These are phyloP conservation scores for Bromus sterilis DNA, from an alignment of 176 grass and related monocot species.

Conservation along the genomic window DNA sequence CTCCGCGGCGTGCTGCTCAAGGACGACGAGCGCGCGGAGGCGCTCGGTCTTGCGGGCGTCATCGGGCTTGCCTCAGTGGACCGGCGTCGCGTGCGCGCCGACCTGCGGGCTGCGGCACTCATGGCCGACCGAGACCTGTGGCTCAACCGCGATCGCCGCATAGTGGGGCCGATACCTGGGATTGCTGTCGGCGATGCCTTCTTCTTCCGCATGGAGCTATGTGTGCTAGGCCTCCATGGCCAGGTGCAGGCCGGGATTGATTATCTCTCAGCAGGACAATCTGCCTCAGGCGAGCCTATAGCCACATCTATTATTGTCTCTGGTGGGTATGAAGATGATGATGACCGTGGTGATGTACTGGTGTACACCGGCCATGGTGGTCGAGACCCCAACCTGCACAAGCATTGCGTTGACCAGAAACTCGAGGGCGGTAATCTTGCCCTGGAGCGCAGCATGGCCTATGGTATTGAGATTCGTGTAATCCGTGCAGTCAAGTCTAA, in stretches of 20 bases:
- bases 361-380: conserved; percentile 94
- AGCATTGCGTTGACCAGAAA: conserved; percentile 66
- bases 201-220: conserved; percentile 87
- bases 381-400: conserved; percentile 52
- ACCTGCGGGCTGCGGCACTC: conserved; percentile 57
- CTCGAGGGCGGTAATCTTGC: conserved; percentile 80
- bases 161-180: conserved; percentile 67
- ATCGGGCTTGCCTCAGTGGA: not conserved
- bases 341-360: conserved; percentile 64
- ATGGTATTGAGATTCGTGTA: conserved; percentile 85
- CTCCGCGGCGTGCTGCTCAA: conserved; percentile 46
- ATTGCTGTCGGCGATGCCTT: conserved; percentile 85
- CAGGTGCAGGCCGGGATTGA: conserved; percentile 88
- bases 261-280: conserved; percentile 34
- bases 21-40: conserved; percentile 50
- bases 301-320: conserved; percentile 93
- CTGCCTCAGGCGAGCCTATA: conserved; percentile 66
- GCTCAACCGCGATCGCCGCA: conserved; percentile 78
- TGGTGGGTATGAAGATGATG: conserved; percentile 94
- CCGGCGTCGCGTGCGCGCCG: conserved; percentile 43
- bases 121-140: conserved; percentile 77
- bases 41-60: conserved; percentile 19
- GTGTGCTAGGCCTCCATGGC: conserved; percentile 81
- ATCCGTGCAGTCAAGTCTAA: conserved; percentile 57
- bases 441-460: conserved; percentile 78